Percentiles rank a stretch among this genome's conserved stretches.
phyloP scores from a whole-genome alignment of 164 flowering plant species.

The Berberis thunbergii region DNA sequence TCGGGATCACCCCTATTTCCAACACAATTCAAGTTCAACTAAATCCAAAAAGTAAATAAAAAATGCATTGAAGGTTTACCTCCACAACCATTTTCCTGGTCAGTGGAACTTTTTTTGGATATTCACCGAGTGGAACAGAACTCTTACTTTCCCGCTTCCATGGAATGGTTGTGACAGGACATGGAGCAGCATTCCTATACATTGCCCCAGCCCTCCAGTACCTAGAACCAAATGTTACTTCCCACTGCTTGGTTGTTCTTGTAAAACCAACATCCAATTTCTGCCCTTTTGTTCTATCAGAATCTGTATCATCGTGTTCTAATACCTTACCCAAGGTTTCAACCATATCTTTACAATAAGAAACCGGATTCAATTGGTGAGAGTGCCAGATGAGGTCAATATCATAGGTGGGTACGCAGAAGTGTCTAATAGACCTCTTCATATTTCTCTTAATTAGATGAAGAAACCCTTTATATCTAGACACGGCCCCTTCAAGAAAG shows the following conservation, averaged over 20 bases:
- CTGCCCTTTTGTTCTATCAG: slow-evolving; percentile 75
- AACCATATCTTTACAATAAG: slow-evolving; percentile 62
- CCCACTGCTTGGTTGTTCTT: slow-evolving; percentile 79
- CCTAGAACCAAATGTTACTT: slow-evolving; percentile 71
- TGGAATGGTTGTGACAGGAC: slow-evolving; percentile 49
- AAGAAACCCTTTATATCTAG: slow-evolving; percentile 88
- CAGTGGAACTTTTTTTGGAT: slow-evolving; percentile 29
- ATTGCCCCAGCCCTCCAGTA: slow-evolving; percentile 96
- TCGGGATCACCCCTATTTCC: too few relatives aligned
- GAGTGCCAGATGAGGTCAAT: slow-evolving; percentile 96
- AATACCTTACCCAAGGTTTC: slow-evolving; percentile 49
- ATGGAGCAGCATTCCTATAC: slow-evolving; percentile 71
- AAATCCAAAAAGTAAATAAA: not conserved
- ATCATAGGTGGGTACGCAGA: slow-evolving; percentile 95
- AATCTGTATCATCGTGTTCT: slow-evolving; percentile 87
- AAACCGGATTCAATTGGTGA: slow-evolving; percentile 76
- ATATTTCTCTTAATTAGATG: slow-evolving; percentile 76
- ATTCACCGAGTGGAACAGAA: slow-evolving; percentile 13
- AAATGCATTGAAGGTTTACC: slow-evolving; percentile 30
- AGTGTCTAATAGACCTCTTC: slow-evolving; percentile 47
- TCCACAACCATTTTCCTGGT: slow-evolving; percentile 41
- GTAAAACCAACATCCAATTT: slow-evolving; percentile 84
- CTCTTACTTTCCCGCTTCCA: slow-evolving; percentile 22
- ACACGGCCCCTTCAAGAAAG: slow-evolving; percentile 71
- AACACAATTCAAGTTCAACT: too few relatives aligned